Conservation (phyloP, 169 alveolate species). For the Plasmodium adleri region DNA sequence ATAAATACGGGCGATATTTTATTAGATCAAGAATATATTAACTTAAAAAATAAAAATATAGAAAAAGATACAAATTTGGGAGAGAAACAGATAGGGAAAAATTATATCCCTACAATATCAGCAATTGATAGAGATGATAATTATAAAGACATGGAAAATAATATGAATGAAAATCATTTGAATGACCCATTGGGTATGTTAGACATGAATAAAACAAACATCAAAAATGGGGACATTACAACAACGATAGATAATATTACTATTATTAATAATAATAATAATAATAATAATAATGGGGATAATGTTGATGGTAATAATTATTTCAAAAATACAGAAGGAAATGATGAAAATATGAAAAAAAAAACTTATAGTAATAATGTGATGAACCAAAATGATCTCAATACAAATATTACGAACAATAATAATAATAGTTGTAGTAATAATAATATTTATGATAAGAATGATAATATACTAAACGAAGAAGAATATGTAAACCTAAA, state of each 20-base stretch:
- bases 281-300: neutral
- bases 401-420: neutral
- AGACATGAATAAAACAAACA: neutral
- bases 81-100: neutral
- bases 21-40: conserved; percentile 6
- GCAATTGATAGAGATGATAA: neutral
- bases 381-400: neutral
- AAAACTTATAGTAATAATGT: neutral
- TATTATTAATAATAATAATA: neutral
- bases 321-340: neutral
- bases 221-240: neutral
- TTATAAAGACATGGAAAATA: neutral
- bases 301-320: neutral
- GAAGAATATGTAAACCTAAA: conserved; percentile 56
- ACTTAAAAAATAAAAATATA: neutral
- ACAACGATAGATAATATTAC: neutral
- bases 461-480: neutral
- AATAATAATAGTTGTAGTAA: neutral
- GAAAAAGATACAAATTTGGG: neutral
- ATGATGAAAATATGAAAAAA: neutral
- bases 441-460: too few species aligned
- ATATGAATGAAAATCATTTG: neutral
- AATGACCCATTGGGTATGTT: too few species aligned
- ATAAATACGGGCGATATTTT: conserved; percentile 49
- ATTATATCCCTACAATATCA: neutral